These are phyloP conservation scores for Fusarium chaquense DNA, from an alignment of 2,329 filamentous ascomycete genomes.

Conservation along the genomic window DNA sequence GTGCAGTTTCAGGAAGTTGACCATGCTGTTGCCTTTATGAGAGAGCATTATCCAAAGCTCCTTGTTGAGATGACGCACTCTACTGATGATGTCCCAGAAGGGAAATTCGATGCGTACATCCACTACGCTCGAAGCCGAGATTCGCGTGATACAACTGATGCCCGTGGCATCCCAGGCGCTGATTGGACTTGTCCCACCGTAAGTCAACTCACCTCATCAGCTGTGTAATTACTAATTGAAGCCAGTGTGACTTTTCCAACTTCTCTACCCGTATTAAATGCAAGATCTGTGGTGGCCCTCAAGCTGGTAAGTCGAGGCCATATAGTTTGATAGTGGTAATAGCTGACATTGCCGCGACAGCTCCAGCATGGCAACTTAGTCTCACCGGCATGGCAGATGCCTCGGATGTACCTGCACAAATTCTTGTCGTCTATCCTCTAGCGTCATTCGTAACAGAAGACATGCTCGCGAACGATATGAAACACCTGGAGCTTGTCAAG, in stretches of 20 bases:
- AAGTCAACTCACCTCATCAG: constrained; percentile 15
- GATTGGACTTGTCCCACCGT: constrained; percentile 55
- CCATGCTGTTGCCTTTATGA: constrained; percentile 57
- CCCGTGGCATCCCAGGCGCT: constrained; percentile 33
- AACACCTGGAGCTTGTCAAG: constrained; percentile 76
- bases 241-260: constrained; percentile 57
- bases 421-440: constrained; percentile 79
- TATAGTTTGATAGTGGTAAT: not conserved
- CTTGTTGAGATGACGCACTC: constrained; percentile 52
- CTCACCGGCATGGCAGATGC: constrained; percentile 64
- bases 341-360: constrained; percentile 27
- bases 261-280: constrained; percentile 54
- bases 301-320: constrained; percentile 46
- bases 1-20: constrained; percentile 57
- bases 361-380: constrained; percentile 51
- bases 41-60: constrained; percentile 58
- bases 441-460: constrained; percentile 78
- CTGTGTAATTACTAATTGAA: constrained; percentile 29
- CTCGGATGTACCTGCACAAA: constrained; percentile 74
- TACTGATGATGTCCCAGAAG: constrained; percentile 56
- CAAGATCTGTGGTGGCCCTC: constrained; percentile 54
- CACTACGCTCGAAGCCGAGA: constrained; percentile 58
- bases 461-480: constrained; percentile 77
- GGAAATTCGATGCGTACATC: constrained; percentile 54
- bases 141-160: constrained; percentile 49